These are phyloP conservation scores for Coemansia sp. DNA, from an alignment of 192 early-diverging fungal genomes.

Conservation along the genomic window DNA sequence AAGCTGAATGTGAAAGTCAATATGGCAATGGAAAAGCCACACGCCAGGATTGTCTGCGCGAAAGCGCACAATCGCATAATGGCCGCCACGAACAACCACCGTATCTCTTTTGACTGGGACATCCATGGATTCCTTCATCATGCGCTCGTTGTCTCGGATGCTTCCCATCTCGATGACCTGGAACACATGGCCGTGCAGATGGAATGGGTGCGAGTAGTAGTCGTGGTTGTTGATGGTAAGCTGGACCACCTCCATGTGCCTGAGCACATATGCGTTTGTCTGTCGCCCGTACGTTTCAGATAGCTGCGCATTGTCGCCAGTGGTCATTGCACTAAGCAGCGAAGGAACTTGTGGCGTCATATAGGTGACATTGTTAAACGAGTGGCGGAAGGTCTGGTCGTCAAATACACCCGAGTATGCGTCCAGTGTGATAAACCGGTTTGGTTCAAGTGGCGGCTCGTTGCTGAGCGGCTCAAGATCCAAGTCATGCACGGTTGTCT, in stretches of 20 bases:
- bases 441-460: slow-evolving; percentile 42
- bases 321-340: slow-evolving; percentile 60
- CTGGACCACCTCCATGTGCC: slow-evolving; percentile 64
- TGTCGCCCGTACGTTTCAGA: slow-evolving; percentile 60
- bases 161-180: slow-evolving; percentile 64
- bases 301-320: slow-evolving; percentile 52
- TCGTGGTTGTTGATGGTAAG: slow-evolving; percentile 73
- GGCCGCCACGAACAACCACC: slow-evolving; percentile 59
- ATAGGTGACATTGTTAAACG: slow-evolving; percentile 75
- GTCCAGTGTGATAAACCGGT: slow-evolving; percentile 51
- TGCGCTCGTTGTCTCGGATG: slow-evolving; percentile 37
- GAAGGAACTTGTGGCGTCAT: slow-evolving; percentile 60
- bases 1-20: slow-evolving; percentile 56
- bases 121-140: slow-evolving; percentile 21
- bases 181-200: slow-evolving; percentile 85
- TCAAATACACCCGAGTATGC: slow-evolving; percentile 60
- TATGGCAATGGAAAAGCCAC: slow-evolving; percentile 86
- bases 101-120: slow-evolving; percentile 60
- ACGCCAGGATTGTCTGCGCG: slow-evolving; percentile 76
- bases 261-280: slow-evolving; percentile 59
- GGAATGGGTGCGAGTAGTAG: slow-evolving; percentile 72
- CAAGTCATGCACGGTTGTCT: slow-evolving; percentile 53
- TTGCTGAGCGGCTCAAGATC: slow-evolving; percentile 54
- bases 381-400: slow-evolving; percentile 74
- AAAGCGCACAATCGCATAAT: slow-evolving; percentile 70